Evolutionary conservation across 768 basidiomycete genomes (phyloP).

Genomic region (Suillus decipiens): DNA sequence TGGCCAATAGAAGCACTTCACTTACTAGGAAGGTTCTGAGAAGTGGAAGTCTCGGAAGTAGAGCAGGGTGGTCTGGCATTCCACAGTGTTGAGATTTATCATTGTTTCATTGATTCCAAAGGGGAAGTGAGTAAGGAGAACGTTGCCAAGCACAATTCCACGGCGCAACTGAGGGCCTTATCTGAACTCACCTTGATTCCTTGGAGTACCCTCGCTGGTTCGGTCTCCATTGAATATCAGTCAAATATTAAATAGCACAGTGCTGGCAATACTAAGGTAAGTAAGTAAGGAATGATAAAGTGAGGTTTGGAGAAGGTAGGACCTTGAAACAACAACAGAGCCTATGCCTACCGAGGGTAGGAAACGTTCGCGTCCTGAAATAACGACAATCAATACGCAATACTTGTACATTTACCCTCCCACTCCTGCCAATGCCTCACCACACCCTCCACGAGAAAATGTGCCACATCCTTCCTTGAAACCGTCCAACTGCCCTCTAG

Average conservation of each 20-base stretch:
- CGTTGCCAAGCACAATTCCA: no score
- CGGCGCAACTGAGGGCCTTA: no score
- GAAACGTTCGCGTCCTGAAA: background rate
- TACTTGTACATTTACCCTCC: constrained; percentile 48
- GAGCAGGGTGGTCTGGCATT: no score
- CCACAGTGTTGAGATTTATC: no score
- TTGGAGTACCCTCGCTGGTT: no score
- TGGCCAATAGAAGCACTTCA: no score
- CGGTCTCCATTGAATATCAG: background rate
- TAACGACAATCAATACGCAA: constrained; percentile 44
- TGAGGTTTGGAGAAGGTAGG: background rate
- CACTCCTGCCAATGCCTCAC: constrained; percentile 52
- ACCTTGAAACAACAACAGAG: background rate
- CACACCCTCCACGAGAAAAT: constrained; percentile 57
- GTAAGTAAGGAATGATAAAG: background rate
- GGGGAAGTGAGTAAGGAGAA: no score
- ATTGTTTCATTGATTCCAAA: no score
- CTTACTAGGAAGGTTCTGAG: no score
- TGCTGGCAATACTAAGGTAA: background rate
- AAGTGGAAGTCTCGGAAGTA: no score
- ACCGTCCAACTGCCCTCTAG: constrained; percentile 47
- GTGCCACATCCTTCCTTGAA: constrained; percentile 63
- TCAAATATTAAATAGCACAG: background rate
- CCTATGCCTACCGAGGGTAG: background rate
- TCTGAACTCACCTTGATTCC: no score